Evolutionary conservation across 116 monocot species (phyloP), one percentile per base, ranked within the genome.

Genomic region (Dioscorea cayenensis): DNA sequence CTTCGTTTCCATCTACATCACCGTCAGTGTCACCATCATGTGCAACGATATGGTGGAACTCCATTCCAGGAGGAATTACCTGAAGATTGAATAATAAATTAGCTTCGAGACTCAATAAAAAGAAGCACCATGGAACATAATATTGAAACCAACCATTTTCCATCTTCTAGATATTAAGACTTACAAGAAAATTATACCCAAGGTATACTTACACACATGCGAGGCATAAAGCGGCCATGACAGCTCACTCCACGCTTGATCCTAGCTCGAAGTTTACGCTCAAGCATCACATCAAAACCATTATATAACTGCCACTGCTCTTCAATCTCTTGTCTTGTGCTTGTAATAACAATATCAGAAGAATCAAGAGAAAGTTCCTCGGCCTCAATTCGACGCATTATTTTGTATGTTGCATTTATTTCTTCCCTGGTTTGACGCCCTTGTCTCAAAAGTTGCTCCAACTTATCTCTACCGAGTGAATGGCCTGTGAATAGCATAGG

Each of bases 61-160:
- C 99, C 99, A 99, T 99, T 11, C 99, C 99, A 22, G 99, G 99
- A 72, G 99, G 94, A 84, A 99, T 86, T 66, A 99, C 75, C 99
- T 99, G 71, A 27, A 88, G 22, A 49, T 49, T 48, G 38, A 20
- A 7, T 50, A 43, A 20, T 55, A 55, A 16, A 55, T 55, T 55
- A 19, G 55, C 17, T 55, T 55, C 19, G 17, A 12, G 43, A 43
- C 6, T 43, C 11, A 43, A 43, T 5, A 1, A 43, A 43, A 43
- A 43, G 43, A 43, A 43, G 43, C 43, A 43, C 3, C 43, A 3
- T 8, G 7, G 8, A 43, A 43, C 43, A 43, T 43, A 9, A 43
- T 0, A 12, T 12, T 43, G 43, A 43, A 43, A 43, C 43, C 12
- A 12, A 43, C 7, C 1, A 43, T 43, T 43, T 43, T 43, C 43